Evolutionary conservation across 2,329 filamentous ascomycete genomes (phyloP).

Genomic region (Alternaria arbusti): DNA sequence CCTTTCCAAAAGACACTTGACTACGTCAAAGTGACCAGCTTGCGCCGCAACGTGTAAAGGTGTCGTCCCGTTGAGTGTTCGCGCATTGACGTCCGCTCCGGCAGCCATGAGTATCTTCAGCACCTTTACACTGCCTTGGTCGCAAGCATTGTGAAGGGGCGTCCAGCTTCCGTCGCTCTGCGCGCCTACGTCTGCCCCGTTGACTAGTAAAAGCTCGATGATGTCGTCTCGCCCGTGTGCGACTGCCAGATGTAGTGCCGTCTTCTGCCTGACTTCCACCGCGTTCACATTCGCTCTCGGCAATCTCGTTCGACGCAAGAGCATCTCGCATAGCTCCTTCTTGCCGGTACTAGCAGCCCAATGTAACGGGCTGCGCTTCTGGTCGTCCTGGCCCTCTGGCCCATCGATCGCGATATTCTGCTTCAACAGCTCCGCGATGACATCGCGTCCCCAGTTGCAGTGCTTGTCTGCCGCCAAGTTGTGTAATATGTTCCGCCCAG

Average conservation of each 20-base stretch:
- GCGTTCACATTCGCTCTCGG: conserved; percentile 44
- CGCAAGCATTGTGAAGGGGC: conserved; percentile 44
- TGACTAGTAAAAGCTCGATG: conserved; percentile 39
- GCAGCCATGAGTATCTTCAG: conserved; percentile 37
- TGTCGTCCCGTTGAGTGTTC: conserved; percentile 44
- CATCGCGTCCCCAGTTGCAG: conserved; percentile 56
- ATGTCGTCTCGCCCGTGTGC: conserved; percentile 46
- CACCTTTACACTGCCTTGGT: conserved; percentile 41
- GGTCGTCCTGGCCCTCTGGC: conserved; percentile 49
- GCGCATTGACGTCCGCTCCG: conserved; percentile 44
- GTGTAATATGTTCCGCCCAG: conserved; percentile 44
- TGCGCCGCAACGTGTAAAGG: conserved; percentile 48
- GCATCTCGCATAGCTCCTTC: conserved; percentile 55
- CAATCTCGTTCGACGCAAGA: conserved; percentile 47
- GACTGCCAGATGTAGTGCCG: conserved; percentile 44
- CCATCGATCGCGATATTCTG: conserved; percentile 52
- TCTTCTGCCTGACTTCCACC: conserved; percentile 44
- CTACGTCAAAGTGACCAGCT: conserved; percentile 44
- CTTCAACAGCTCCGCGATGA: conserved; percentile 51
- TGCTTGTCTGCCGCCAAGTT: conserved; percentile 51
- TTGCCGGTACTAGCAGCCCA: conserved; percentile 66
- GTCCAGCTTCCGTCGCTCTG: conserved; percentile 46
- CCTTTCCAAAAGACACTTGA: conserved; percentile 45
- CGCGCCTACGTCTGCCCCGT: conserved; percentile 41
- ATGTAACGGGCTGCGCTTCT: conserved; percentile 61